Conservation (phyloP, 2,329 filamentous ascomycete species). For the Fusarium sp. region DNA sequence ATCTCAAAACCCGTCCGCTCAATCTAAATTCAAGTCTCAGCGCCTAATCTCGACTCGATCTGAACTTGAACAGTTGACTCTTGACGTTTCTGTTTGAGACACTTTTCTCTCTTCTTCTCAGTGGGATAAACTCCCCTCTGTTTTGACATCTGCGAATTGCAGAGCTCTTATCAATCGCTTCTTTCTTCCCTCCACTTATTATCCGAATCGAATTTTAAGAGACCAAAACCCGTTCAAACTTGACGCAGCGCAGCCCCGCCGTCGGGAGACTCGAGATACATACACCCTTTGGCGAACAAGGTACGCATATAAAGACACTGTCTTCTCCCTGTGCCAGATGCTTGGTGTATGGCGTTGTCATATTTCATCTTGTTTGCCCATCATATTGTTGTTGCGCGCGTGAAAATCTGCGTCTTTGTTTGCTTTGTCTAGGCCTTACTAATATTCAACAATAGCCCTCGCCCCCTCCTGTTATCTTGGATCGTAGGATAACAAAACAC, state of each 20-base stretch:
- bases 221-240: constrained; percentile 35
- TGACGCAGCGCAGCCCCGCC: constrained; percentile 42
- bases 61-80: constrained; percentile 9
- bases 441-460: constrained; percentile 33
- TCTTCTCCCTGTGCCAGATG: background rate
- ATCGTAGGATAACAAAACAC: constrained; percentile 1
- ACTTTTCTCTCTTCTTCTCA: constrained; percentile 5
- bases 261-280: constrained; percentile 38
- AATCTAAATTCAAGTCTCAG: constrained; percentile 30
- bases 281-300: constrained; percentile 37
- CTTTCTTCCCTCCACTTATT: constrained; percentile 33
- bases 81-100: constrained; percentile 34
- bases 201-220: constrained; percentile 39
- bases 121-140: constrained; percentile 13
- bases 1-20: constrained; percentile 42
- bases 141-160: background rate
- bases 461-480: constrained; percentile 11
- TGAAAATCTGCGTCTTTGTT: constrained; percentile 7
- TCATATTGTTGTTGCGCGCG: background rate
- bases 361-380: background rate
- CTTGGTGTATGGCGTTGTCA: background rate
- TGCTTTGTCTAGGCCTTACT: constrained; percentile 30
- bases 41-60: constrained; percentile 35
- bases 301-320: constrained; percentile 29
- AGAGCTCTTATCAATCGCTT: constrained; percentile 7